Evolutionary conservation across 495 filamentous ascomycete genomes (phyloP), one percentile per base, ranked within the genome.

Genomic region (Hapsidospora chrysogenum): DNA sequence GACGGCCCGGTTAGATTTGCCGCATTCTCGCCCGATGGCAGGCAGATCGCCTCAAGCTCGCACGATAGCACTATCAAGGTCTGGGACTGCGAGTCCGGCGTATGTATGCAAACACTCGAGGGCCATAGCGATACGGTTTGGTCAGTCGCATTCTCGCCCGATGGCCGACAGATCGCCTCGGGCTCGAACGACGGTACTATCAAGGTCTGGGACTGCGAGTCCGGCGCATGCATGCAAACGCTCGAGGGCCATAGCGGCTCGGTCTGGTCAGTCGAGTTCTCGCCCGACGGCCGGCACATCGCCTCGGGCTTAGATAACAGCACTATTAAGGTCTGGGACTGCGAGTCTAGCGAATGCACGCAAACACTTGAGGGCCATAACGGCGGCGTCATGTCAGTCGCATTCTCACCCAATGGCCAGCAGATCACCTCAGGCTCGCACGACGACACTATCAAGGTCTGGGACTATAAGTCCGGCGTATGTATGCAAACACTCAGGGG

Each of bases 191-290:
- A 33, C 13, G 20, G 20, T 5, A 21, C 18, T 7, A 21, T 33
- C 13, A 33, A 33, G 19, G 19, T 33, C 2, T 33, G 31, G 31
- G 31, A 33, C 40, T 35, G 2, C 19, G 39, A 13, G 3, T 42
- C 30, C 14, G 40, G 40, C 21, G 3, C 21, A 14, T 21, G 18
- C 25, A 40, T 35, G 13, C 36, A 37, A 19, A 40, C 41, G 22
- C 41, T 46, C 21, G 32, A 43, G 21, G 41, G 36, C 32, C 41
- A 46, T 21, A 27, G 17, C 4, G 19, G 16, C 25, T 29, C 3
- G n/a, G 39, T 43, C 7, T 22, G 0, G 9, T 43, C 41, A 9
- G 33, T 40, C 0, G 41, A 31, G 13, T 43, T 38, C 33, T 43
- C 38, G 9, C 33, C 33, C 3, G 26, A 44, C 28, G 37, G 41